Conservation (phyloP, 163 green algal genomes). For the Scenedesmus sp. region DNA sequence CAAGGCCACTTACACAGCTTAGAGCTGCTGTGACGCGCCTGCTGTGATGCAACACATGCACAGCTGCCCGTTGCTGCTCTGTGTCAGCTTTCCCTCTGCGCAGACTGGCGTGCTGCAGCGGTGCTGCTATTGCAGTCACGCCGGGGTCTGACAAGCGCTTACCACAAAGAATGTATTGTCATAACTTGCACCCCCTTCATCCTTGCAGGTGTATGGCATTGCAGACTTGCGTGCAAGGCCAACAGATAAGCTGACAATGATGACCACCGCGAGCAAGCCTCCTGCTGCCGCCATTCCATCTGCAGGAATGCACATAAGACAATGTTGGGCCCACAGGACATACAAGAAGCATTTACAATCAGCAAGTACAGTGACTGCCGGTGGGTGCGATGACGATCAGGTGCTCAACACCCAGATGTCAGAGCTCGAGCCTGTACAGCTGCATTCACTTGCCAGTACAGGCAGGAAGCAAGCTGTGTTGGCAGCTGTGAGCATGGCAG, state of each 20-base stretch:
- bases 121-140: background rate
- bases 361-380: background rate
- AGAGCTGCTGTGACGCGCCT: too few species aligned
- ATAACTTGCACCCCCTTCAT: constrained; percentile 34
- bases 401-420: too few species aligned
- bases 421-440: too few species aligned
- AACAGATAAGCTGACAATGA: constrained; percentile 51
- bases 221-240: constrained; percentile 12
- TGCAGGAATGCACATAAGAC: background rate
- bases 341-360: background rate
- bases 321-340: background rate
- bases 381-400: background rate
- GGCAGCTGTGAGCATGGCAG: background rate
- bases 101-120: background rate
- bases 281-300: constrained; percentile 34
- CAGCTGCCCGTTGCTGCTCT: background rate
- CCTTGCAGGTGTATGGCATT: constrained; percentile 30
- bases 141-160: background rate
- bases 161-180: constrained; percentile 62
- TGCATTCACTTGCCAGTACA: background rate
- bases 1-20: too few species aligned
- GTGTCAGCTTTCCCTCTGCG: too few species aligned
- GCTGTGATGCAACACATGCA: background rate
- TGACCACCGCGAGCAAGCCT: background rate
- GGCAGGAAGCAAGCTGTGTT: background rate